These are phyloP conservation scores for Paecilomyces variotii DNA, from an alignment of 2,329 filamentous ascomycete species.

Conservation along the genomic window DNA sequence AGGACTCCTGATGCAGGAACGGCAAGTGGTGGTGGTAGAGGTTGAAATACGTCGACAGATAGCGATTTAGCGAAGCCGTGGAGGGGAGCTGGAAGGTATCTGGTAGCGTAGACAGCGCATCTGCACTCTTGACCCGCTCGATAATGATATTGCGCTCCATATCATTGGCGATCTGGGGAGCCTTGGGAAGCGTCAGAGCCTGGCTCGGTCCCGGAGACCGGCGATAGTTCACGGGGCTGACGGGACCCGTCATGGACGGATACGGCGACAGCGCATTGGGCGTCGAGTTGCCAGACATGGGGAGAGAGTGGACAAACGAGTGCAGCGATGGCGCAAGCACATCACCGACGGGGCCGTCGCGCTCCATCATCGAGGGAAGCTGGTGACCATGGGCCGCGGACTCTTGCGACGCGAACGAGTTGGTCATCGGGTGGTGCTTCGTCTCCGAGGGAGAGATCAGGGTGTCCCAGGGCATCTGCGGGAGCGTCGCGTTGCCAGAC, in stretches of 20 bases:
- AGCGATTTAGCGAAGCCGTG: conserved; percentile 75
- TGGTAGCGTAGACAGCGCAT: conserved; percentile 72
- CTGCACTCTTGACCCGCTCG: conserved; percentile 74
- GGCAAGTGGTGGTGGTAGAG: conserved; percentile 95
- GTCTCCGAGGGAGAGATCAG: conserved; percentile 69
- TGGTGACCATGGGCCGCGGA: conserved; percentile 49
- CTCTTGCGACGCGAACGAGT: conserved; percentile 60
- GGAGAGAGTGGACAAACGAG: conserved; percentile 64
- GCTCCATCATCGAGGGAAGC: conserved; percentile 61
- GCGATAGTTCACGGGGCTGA: conserved; percentile 61
- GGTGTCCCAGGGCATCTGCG: conserved; percentile 85
- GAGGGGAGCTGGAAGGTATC: conserved; percentile 85
- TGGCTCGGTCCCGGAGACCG: conserved; percentile 62
- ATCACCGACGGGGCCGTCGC: conserved; percentile 51
- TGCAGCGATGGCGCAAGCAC: conserved; percentile 58
- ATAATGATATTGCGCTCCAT: conserved; percentile 79
- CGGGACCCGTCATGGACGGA: conserved; percentile 58
- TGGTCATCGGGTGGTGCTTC: conserved; percentile 67
- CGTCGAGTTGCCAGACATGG: conserved; percentile 60
- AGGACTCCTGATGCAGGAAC: conserved; percentile 88
- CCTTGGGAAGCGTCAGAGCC: conserved; percentile 56
- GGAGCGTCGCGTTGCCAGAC: conserved; percentile 69
- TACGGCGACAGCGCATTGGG: conserved; percentile 68
- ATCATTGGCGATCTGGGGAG: conserved; percentile 75
- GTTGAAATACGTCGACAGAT: conserved; percentile 92